phyloP scores from a whole-genome alignment of 164 flowering plant species.

The Stephania japonica region DNA sequence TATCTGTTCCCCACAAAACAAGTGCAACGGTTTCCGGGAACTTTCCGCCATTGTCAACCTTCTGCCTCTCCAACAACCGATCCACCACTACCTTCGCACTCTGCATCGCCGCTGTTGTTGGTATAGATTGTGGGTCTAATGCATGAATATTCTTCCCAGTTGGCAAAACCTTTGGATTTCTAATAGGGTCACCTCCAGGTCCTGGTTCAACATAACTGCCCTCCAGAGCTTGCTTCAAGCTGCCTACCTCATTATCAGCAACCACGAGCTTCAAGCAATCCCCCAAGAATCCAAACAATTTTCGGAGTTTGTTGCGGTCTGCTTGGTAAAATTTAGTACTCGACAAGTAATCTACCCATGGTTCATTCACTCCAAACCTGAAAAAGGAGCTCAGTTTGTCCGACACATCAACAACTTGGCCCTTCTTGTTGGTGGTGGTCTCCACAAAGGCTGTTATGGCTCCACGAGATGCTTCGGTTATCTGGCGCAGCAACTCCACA shows the following conservation, averaged over 20 bases:
- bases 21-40: constrained; percentile 97
- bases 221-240: constrained; percentile 89
- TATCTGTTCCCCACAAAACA: constrained; percentile 98
- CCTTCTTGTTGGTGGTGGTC: constrained; percentile 67
- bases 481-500: constrained; percentile 82
- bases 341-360: constrained; percentile 88
- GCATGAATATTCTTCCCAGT: constrained; percentile 99
- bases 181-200: constrained; percentile 98
- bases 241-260: constrained; percentile 88
- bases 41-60: constrained; percentile 88
- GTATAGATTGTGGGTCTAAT: constrained; percentile 91
- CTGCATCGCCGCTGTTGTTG: constrained; percentile 92
- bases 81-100: constrained; percentile 93
- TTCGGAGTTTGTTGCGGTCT: constrained; percentile 75
- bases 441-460: constrained; percentile 76
- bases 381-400: constrained; percentile 65
- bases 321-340: constrained; percentile 72
- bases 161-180: constrained; percentile 98
- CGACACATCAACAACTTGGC: constrained; percentile 90
- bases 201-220: constrained; percentile 97
- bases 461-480: constrained; percentile 91
- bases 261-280: constrained; percentile 87
- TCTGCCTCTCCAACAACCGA: constrained; percentile 89
- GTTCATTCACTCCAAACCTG: constrained; percentile 85
- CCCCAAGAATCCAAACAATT: constrained; percentile 64